Percentiles rank a stretch among this genome's conserved stretches.
phyloP scores from a whole-genome alignment of 169 alveolate species.

The Eimeria necatrix region DNA sequence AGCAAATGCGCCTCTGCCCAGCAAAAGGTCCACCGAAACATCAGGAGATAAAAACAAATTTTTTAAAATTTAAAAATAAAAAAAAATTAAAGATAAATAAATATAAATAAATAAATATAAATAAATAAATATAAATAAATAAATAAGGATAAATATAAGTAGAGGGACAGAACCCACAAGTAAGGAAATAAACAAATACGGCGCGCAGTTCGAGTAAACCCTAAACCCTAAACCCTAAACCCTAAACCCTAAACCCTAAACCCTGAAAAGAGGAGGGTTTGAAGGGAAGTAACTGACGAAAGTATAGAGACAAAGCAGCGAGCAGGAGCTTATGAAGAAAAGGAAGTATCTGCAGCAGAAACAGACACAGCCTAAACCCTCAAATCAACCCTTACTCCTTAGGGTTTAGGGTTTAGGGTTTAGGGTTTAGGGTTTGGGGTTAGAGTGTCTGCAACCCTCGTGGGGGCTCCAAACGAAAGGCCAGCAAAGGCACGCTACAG shows the following conservation, averaged over 20 bases:
- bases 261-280: not conserved
- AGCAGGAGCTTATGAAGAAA: too few relatives aligned
- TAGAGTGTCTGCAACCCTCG: not conserved
- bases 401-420: too few relatives aligned
- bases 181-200: not conserved
- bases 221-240: too few relatives aligned
- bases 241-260: not conserved
- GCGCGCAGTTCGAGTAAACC: too few relatives aligned
- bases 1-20: too few relatives aligned
- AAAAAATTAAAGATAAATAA: not conserved
- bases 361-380: not conserved
- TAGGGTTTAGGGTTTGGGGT: not conserved
- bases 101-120: not conserved
- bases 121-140: too few relatives aligned
- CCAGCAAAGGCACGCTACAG: not conserved
- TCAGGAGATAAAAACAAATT: not conserved
- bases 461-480: not conserved
- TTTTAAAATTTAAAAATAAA: not conserved
- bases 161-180: not conserved
- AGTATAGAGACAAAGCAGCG: conserved; percentile 91
- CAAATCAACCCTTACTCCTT: not conserved
- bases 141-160: not conserved
- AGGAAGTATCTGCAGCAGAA: too few relatives aligned
- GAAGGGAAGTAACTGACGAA: not conserved
- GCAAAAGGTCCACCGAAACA: not conserved